Evolutionary conservation across 1,284 basidiomycete species (phyloP).

Genomic region (Prillingera fragicola): DNA sequence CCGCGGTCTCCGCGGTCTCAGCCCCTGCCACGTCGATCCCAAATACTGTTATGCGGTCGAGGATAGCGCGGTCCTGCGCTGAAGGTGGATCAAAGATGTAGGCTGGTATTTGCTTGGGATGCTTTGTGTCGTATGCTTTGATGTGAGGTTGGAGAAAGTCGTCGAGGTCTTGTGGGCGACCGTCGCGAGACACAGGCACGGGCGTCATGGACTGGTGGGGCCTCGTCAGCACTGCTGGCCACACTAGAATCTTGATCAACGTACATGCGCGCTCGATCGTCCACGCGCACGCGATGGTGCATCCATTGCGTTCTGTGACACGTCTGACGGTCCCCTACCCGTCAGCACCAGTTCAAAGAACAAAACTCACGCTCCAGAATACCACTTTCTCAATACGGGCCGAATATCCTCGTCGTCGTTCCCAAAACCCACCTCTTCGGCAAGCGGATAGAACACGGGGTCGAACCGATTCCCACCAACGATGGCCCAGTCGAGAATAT

Average conservation of each 20-base stretch:
- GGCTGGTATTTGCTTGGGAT: too few species aligned
- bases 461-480: constrained; percentile 19
- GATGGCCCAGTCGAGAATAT: constrained; percentile 26
- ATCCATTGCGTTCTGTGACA: background rate
- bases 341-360: background rate
- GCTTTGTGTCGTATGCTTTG: too few species aligned
- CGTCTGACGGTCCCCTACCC: background rate
- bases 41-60: constrained; percentile 10
- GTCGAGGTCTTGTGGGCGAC: background rate
- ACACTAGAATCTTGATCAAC: background rate
- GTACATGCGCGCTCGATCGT: background rate
- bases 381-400: constrained; percentile 33
- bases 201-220: background rate
- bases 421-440: constrained; percentile 14
- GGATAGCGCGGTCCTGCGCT: background rate
- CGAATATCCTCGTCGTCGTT: constrained; percentile 15
- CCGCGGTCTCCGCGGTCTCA: background rate
- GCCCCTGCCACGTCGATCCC: constrained; percentile 19
- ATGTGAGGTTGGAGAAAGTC: background rate
- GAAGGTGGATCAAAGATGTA: background rate
- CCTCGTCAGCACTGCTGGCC: background rate
- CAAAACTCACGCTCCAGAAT: constrained; percentile 29
- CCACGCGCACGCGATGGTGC: background rate
- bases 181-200: background rate
- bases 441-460: constrained; percentile 20